Conservation (phyloP, 2,329 filamentous ascomycete genomes). For the Claviceps fusiformis region DNA sequence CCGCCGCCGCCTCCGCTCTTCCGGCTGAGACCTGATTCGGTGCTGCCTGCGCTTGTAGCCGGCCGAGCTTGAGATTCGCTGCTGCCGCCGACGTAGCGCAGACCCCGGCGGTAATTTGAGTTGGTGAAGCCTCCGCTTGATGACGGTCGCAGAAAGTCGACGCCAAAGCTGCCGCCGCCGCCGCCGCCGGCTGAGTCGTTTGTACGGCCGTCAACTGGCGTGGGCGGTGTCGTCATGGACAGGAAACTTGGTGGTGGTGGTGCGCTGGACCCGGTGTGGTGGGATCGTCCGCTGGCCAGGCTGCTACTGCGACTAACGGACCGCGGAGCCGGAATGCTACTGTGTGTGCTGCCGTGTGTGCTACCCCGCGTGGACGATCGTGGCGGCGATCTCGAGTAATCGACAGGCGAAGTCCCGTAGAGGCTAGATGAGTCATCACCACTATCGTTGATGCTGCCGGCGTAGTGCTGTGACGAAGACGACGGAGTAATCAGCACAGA, state of each 20-base stretch:
- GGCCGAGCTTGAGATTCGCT: slow-evolving; percentile 16
- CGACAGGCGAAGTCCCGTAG: slow-evolving; percentile 38
- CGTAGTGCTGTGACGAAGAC: slow-evolving; percentile 21
- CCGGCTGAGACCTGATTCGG: slow-evolving; percentile 6
- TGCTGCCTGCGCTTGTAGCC: slow-evolving; percentile 18
- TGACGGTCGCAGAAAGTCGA: slow-evolving; percentile 19
- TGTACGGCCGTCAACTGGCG: slow-evolving; percentile 20
- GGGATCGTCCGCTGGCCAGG: slow-evolving; percentile 32
- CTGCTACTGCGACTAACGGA: slow-evolving; percentile 40
- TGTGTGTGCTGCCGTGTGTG: slow-evolving; percentile 34
- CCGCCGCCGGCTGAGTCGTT: slow-evolving; percentile 14
- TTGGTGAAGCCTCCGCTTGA: slow-evolving; percentile 18
- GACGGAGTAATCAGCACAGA: slow-evolving; percentile 45
- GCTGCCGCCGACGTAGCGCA: slow-evolving; percentile 8
- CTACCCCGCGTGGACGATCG: slow-evolving; percentile 32
- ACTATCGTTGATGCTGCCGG: slow-evolving; percentile 34
- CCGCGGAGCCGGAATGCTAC: slow-evolving; percentile 27
- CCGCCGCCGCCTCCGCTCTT: slow-evolving; percentile 3
- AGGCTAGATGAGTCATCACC: slow-evolving; percentile 41
- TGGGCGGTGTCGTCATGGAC: slow-evolving; percentile 32
- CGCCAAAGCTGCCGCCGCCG: slow-evolving; percentile 11
- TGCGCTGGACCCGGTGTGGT: slow-evolving; percentile 15
- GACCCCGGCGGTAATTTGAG: slow-evolving; percentile 8
- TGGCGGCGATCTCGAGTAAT: slow-evolving; percentile 46
- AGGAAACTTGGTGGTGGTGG: slow-evolving; percentile 28